Conservation (phyloP, 75 land plant genomes). For the Selaginella moellendorffii region DNA sequence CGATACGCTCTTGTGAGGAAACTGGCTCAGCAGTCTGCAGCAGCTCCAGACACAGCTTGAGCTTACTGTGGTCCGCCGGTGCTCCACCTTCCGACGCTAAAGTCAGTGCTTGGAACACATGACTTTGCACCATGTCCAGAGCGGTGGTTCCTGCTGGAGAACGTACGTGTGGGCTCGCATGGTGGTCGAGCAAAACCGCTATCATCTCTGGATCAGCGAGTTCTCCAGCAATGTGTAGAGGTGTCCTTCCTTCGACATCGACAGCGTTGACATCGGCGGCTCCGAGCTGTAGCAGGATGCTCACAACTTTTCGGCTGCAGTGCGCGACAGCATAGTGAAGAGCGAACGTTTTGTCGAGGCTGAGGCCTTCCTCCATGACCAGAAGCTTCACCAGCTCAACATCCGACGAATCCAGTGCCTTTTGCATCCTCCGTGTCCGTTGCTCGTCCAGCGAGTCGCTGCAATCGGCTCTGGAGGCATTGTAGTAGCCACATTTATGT, state of each 20-base stretch:
- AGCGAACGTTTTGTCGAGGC: conserved; percentile 74
- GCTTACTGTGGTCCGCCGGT: conserved; percentile 68
- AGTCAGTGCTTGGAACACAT: conserved; percentile 44
- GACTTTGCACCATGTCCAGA: conserved; percentile 59
- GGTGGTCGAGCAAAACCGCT: conserved; percentile 83
- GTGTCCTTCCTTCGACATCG: conserved; percentile 57
- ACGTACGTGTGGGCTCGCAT: conserved; percentile 71
- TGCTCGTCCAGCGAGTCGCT: conserved; percentile 28
- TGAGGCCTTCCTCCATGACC: conserved; percentile 97
- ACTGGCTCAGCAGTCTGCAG: conserved; percentile 71
- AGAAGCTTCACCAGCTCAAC: conserved; percentile 92
- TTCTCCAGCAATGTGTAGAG: conserved; percentile 75
- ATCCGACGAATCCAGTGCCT: conserved; percentile 87
- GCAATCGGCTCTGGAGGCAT: not conserved
- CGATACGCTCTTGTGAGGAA: too few species aligned
- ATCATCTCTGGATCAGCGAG: conserved; percentile 91
- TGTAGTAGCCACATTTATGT: conserved; percentile 35
- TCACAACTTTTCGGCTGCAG: conserved; percentile 35
- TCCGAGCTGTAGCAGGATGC: not conserved
- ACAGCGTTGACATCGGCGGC: conserved; percentile 56
- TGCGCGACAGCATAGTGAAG: conserved; percentile 78
- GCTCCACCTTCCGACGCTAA: conserved; percentile 22
- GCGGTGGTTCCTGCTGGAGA: conserved; percentile 64
- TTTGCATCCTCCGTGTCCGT: conserved; percentile 63
- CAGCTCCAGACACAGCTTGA: conserved; percentile 74